Base-by-base conservation (phyloP, 2,329 filamentous ascomycete genomes). In the Ascochyta lentis region DNA sequence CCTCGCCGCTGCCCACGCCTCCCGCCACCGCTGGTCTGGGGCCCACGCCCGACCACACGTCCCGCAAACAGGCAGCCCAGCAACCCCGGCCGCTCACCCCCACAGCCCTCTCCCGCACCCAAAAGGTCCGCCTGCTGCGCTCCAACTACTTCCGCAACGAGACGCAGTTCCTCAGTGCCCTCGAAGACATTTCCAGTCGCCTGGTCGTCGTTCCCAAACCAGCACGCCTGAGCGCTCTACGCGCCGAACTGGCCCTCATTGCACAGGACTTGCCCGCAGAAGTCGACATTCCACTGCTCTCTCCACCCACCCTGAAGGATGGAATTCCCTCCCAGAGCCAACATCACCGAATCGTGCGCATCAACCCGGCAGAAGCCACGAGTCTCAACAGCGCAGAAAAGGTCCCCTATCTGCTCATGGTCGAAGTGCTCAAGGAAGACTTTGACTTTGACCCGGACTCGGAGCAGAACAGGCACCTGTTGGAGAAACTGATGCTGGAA, bases 341-440 rank as follows among this genome's bases (percentile, higher is more conserved):
- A 50, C 91, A 95, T 72, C 91, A 95, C 70, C 86, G 91, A 33
- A 92, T 95, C 56, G 90, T 95, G 41, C 85, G 91, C 34, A 81
- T 95, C 45, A 95, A 93, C 68, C 91, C 91, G 6, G 89, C 90
- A 1, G 91, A 95, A 75, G 88, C 91, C 6, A 94, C 91, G 0
- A 91, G 93, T 50, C 78, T 95, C 47, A 95, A 95, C 75, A 95
- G 91, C 71, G 91, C 91, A 4, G 90, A 95, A 73, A 90, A 92
- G 71, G 91, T 95, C 40, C 91, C 91, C 1, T 95, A 92, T 75
- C 76, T 95, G 45, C 81, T 95, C 26, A 93, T 95, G 90, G 86
- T 94, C 2, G 91, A 95, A 70, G 87, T 95, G 22, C 77, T 95
- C 43, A 81, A 88, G 23, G 90, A 94, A 62, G 91, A 95, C 67